Conservation (phyloP, 306 rosid genomes). For the Fragaria vesca region DNA sequence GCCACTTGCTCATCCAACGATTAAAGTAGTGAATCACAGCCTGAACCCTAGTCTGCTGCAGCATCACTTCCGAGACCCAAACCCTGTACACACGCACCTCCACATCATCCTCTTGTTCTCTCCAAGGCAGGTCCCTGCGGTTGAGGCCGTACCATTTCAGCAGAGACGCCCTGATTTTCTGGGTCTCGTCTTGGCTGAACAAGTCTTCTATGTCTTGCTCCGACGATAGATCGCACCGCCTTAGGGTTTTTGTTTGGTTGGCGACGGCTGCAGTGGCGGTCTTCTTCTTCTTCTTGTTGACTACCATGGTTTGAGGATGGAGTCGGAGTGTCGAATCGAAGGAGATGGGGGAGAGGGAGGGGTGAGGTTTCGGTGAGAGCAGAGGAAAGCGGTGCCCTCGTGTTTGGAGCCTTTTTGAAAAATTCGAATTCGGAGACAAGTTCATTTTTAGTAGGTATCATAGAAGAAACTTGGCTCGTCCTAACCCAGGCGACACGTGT, state of each 20-base stretch:
- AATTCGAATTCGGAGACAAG: no score
- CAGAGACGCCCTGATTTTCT: conserved; percentile 43
- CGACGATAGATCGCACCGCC: conserved; percentile 1
- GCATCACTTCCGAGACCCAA: conserved; percentile 93
- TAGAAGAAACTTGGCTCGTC: no score
- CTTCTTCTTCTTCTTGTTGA: background rate
- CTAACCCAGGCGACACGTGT: no score
- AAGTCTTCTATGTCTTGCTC: conserved; percentile 61
- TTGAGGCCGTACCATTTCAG: conserved; percentile 74
- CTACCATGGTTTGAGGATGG: background rate
- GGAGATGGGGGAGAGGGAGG: background rate
- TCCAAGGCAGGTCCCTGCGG: conserved; percentile 86
- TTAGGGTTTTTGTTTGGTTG: background rate
- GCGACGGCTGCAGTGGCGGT: background rate
- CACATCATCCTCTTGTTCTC: conserved; percentile 31
- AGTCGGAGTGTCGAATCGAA: background rate
- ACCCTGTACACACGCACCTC: conserved; percentile 68
- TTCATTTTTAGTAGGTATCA: no score
- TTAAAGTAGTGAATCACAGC: conserved; percentile 68
- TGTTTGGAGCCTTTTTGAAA: background rate
- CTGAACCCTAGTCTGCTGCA: conserved; percentile 89
- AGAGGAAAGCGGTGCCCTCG: background rate
- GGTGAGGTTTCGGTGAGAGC: background rate
- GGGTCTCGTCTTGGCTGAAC: conserved; percentile 49
- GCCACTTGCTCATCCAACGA: conserved; percentile 87